Evolutionary conservation across 2,329 filamentous ascomycete species (phyloP).

Genomic region (Calonectria pseudoturangicola): DNA sequence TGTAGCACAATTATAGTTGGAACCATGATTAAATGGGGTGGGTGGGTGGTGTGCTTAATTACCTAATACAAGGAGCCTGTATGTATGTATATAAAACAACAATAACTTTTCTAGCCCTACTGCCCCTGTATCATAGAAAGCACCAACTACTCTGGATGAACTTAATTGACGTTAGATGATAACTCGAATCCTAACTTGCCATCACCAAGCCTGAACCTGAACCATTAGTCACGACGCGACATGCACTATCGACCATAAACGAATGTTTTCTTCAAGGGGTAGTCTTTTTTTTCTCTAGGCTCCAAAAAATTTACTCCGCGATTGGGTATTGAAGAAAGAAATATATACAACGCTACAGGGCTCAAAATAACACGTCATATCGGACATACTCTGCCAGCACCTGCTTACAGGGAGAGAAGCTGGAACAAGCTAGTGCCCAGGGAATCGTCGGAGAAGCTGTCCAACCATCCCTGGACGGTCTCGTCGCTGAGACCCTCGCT

Average conservation of each 20-base stretch:
- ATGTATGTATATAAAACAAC: too few relatives aligned
- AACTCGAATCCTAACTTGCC: too few relatives aligned
- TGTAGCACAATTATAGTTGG: too few relatives aligned
- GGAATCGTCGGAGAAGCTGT: slow-evolving; percentile 38
- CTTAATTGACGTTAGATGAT: too few relatives aligned
- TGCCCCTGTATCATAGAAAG: too few relatives aligned
- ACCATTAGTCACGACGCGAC: not conserved
- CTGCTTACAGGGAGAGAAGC: slow-evolving; percentile 20
- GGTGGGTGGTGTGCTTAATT: too few relatives aligned
- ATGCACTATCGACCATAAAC: not conserved
- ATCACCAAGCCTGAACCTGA: too few relatives aligned
- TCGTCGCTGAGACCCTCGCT: slow-evolving; percentile 60
- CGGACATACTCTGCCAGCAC: not conserved
- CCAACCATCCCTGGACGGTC: slow-evolving; percentile 61
- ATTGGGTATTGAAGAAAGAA: slow-evolving; percentile 29
- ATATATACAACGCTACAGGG: slow-evolving; percentile 23
- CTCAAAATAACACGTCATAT: slow-evolving; percentile 8
- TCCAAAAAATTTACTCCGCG: not conserved
- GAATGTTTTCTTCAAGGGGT: not conserved
- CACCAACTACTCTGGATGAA: too few relatives aligned
- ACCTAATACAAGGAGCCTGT: too few relatives aligned
- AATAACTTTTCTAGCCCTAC: too few relatives aligned
- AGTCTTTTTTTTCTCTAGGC: not conserved
- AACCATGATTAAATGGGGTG: too few relatives aligned
- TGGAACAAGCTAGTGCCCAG: slow-evolving; percentile 52